Evolutionary conservation across 257 asterid genomes (phyloP), one percentile per base, ranked within the genome.

Genomic region (Eustoma russellianum): DNA sequence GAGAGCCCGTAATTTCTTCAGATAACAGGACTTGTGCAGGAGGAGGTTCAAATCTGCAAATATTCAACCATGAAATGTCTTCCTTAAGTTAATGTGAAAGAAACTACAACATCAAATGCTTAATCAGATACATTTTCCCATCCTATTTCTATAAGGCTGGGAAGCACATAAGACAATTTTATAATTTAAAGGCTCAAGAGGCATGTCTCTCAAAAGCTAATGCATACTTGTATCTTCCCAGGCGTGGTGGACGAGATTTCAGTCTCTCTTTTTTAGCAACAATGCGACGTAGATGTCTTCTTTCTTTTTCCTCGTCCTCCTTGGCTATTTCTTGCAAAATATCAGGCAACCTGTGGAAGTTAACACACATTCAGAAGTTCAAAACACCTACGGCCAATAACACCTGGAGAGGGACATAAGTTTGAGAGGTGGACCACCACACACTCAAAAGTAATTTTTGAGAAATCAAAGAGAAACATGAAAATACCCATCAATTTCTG

Each of bases 1-100:
- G 94, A 46, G 98, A 92, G 53, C 98, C 98, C 16, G 94, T 84
- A 68, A 85, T 87, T 70, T 92, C 98, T 80, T 92, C 98, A 55
- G 98, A 76, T 74, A 92, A 66, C 65, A 87, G 79, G 28, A 92
- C 97, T 83, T 92, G 98, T 48, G 68, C 65, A 53, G 95, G 87
- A 64, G 94, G 85, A 51, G 95, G 93, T 49, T 72, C 82, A 59
- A 84, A 91, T 73, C 96, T 91, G 77, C 71, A 57, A n/a, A 52
- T 13, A 55, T 17, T 17, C 24, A 24, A 38, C 12, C 1, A n/a
- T 4, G 16, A 9, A 15, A 9, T 49, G 34, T 40, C 41, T 19
- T 40, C 43, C 13, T 8, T 48, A 12, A 40, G 55, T 50, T 17
- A 18, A 40, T n/a, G 13, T 40, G 6, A 11, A 17, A 34, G 13